Evolutionary conservation across 1,284 basidiomycete species (phyloP).

Genomic region (Volvariella surrecta): DNA sequence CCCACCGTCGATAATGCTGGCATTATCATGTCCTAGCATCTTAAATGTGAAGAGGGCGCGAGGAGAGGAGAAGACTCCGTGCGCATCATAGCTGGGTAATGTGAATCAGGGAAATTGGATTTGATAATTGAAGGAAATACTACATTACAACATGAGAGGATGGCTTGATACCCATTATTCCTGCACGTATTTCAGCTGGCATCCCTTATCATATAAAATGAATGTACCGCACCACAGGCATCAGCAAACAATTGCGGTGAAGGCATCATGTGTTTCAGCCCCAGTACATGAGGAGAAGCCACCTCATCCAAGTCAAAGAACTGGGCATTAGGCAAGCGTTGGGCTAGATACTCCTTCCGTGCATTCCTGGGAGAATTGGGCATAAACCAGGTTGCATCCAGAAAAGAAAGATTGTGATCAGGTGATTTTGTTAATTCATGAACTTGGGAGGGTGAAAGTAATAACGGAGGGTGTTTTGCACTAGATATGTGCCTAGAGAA

Average conservation of each 20-base stretch:
- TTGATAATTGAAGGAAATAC: background rate
- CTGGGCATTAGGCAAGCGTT: conserved; percentile 66
- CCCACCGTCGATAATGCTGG: conserved; percentile 85
- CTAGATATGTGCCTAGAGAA: conserved; percentile 24
- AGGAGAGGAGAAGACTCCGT: conserved; percentile 85
- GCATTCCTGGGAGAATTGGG: conserved; percentile 67
- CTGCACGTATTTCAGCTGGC: conserved; percentile 24
- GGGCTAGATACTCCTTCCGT: conserved; percentile 53
- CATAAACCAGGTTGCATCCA: conserved; percentile 88
- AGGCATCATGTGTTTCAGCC: conserved; percentile 94
- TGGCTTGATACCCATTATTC: conserved; percentile 65
- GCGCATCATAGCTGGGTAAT: conserved; percentile 66
- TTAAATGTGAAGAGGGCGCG: conserved; percentile 90
- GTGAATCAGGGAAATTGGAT: background rate
- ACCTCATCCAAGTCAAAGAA: conserved; percentile 84
- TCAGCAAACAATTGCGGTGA: conserved; percentile 61
- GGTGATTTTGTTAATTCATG: conserved; percentile 24
- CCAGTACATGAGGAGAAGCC: conserved; percentile 59
- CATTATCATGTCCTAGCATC: conserved; percentile 78
- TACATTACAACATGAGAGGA: conserved; percentile 79
- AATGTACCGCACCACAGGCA: conserved; percentile 59
- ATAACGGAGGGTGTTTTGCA: conserved; percentile 29
- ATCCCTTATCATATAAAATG: conserved; percentile 1
- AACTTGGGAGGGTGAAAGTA: conserved; percentile 44
- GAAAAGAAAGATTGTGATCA: conserved; percentile 33